Conservation (phyloP, 768 basidiomycete genomes). For the Rhodotorula toruloides region DNA sequence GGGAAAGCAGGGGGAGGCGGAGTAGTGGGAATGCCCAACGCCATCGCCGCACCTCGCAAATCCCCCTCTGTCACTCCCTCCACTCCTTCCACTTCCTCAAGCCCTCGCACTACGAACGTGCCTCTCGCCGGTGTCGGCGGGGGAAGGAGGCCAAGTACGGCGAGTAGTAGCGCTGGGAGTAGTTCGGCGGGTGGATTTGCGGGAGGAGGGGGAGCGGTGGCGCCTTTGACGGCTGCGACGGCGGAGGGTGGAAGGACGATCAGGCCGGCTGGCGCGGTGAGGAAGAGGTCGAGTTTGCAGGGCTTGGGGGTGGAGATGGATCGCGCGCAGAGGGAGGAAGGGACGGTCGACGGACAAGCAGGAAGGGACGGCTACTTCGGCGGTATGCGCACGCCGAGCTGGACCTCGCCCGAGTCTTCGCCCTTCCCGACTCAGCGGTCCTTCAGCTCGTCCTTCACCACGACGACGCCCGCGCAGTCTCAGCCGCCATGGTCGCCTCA, state of each 20-base stretch:
- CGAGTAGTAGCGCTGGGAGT: neutral
- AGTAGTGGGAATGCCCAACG: neutral
- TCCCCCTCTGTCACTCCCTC: too few species aligned
- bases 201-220: neutral
- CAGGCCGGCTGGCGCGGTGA: neutral
- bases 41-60: neutral
- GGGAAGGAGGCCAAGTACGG: neutral
- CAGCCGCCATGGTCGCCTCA: neutral
- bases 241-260: neutral
- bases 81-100: too few species aligned
- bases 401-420: neutral
- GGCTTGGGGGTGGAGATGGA: neutral
- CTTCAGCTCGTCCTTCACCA: neutral
- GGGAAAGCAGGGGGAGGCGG: too few species aligned
- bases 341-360: too few species aligned
- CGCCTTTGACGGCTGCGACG: neutral
- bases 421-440: neutral
- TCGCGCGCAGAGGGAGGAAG: neutral
- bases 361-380: neutral
- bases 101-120: too few species aligned
- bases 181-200: too few species aligned
- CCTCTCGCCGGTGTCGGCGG: too few species aligned
- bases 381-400: neutral
- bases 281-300: neutral
- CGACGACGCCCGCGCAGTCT: neutral